These are phyloP conservation scores for Sarcocystis neurona DNA, from an alignment of 169 alveolate genomes.

Conservation along the genomic window DNA sequence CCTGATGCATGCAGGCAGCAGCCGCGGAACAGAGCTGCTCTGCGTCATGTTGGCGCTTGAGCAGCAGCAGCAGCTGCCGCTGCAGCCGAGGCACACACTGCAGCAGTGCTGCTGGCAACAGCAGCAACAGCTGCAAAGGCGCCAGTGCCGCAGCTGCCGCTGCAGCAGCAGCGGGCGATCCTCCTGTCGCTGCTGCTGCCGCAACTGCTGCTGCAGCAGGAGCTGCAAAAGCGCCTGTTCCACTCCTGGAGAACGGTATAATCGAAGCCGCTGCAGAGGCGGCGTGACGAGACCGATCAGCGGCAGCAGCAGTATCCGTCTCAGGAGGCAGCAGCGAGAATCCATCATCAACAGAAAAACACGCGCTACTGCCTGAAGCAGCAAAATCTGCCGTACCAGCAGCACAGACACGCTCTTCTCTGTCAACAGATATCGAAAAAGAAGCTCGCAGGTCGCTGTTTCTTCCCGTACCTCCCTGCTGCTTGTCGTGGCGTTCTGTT, in stretches of 20 bases:
- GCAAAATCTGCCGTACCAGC: neutral
- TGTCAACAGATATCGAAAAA: too few relatives aligned
- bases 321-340: too few relatives aligned
- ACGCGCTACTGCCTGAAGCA: neutral
- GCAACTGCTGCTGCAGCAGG: neutral
- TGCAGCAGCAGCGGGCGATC: too few relatives aligned
- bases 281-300: too few relatives aligned
- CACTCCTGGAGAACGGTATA: too few relatives aligned
- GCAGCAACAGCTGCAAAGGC: constrained; percentile 11
- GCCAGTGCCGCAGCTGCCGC: constrained; percentile 17
- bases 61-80: neutral
- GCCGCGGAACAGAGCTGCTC: constrained; percentile 23
- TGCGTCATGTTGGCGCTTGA: neutral
- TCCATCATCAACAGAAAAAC: too few relatives aligned
- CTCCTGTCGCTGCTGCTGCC: constrained; percentile 1
- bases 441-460: too few relatives aligned
- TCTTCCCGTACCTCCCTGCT: too few relatives aligned
- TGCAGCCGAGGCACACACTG: constrained; percentile 12
- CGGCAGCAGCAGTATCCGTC: too few relatives aligned
- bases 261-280: too few relatives aligned
- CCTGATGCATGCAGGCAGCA: neutral
- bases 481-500: too few relatives aligned
- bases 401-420: neutral
- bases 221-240: neutral
- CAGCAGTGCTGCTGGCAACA: neutral